Percentiles rank a stretch among this genome's conserved stretches.
These are phyloP conservation scores for Penicillium ochrochloron DNA, from an alignment of 495 filamentous ascomycete species.

Conservation along the genomic window DNA sequence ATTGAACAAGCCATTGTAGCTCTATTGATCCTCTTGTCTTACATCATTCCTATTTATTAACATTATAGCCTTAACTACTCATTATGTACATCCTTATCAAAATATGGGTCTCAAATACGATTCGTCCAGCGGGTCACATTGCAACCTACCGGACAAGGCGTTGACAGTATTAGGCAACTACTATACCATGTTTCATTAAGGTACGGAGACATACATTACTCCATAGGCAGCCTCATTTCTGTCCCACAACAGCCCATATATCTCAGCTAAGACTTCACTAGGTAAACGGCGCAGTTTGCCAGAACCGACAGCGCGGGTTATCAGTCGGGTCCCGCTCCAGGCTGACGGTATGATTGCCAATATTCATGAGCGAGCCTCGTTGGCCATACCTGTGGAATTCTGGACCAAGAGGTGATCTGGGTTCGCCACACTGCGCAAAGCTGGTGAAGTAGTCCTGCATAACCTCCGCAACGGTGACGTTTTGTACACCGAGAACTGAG, in stretches of 20 bases:
- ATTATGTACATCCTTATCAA: background rate
- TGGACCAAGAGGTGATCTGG: conserved; percentile 45
- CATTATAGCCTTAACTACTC: no score
- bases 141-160: background rate
- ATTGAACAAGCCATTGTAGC: background rate
- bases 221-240: background rate
- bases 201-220: background rate
- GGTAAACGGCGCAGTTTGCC: conserved; percentile 33
- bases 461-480: conserved; percentile 51
- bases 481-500: conserved; percentile 33
- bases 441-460: conserved; percentile 65
- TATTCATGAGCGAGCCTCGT: conserved; percentile 42
- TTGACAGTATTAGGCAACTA: background rate
- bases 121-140: background rate
- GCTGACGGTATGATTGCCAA: conserved; percentile 47
- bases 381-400: conserved; percentile 47
- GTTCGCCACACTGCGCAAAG: conserved; percentile 56
- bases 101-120: background rate
- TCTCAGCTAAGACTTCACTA: background rate
- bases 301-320: conserved; percentile 50
- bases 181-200: background rate
- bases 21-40: background rate
- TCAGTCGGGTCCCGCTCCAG: conserved; percentile 47
- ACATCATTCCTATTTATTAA: background rate
- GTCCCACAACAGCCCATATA: background rate